Base-by-base conservation (phyloP, 108 stramenopile species). In the Nannochloropsis gaditana region DNA sequence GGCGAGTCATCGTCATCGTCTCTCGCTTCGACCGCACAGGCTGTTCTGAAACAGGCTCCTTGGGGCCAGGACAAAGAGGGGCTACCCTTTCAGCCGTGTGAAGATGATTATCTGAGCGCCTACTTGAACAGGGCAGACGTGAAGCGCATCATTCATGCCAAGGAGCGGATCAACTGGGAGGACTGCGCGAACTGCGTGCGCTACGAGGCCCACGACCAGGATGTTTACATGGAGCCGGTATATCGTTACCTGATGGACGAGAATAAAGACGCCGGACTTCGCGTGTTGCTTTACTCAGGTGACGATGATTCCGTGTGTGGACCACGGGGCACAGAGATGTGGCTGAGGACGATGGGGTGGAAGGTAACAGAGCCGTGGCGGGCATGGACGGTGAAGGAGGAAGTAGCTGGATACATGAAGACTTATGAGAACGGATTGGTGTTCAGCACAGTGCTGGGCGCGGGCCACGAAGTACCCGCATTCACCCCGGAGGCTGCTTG, bases 391-490 rank as follows among this genome's bases (percentile, higher is more conserved):
- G 91, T 92, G 11, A 85, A 90, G 17, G 44, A 9, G 43, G 92
- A 94, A 88, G 91, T 92, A 1, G 93, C 92, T 8, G 94, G 94
- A 10, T 95, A 91, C 86, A 41, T 91, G 43, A 93, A 93, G 10
- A 50, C 87, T 41, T 94, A 93, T 84, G 83, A 86, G 47, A 86
- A 21, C 10, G 45, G 42, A 21, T 90, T 95, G 44, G 82, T 85
- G 11, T 94, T 93, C 86, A 92, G 87, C 9, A 94, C 94, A 9
- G 92, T 94, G 2, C 93, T 93, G 85, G 90, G 92, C 9, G 93
- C 94, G 9, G 93, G 94, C 0, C 93, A 95, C 85, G 93, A 94
- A 85, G 93, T 93, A 9, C 93, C 94, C 43, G 86, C 89, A 5
- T 95, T 93, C 85, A 85, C 91, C 44, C 94, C 94, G 17, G 85